phyloP scores from a whole-genome alignment of 1,139 yeast species.

The Scheffersomyces insectosa region DNA sequence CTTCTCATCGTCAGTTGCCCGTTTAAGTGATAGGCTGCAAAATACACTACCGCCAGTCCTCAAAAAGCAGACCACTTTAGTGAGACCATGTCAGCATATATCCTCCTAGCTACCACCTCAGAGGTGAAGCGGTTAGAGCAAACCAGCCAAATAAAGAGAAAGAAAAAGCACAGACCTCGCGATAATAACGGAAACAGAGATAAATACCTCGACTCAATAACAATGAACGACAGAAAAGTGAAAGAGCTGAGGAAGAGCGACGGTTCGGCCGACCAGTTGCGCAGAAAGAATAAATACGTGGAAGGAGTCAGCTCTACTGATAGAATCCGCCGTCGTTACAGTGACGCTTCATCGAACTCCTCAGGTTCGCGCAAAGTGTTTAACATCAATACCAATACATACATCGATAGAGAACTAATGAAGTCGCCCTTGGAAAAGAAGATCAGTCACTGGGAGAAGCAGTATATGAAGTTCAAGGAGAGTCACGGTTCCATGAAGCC shows the following conservation, averaged over 20 bases:
- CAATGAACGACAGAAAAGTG: not conserved
- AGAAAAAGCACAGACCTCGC: not conserved
- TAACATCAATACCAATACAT: slow-evolving; percentile 14
- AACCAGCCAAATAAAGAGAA: not conserved
- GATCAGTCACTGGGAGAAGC: slow-evolving; percentile 17
- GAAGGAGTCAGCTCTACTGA: not conserved
- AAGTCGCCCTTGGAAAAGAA: slow-evolving; percentile 16
- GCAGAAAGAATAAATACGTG: no score
- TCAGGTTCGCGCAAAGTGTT: slow-evolving; percentile 12
- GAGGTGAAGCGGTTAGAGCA: not conserved
- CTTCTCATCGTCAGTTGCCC: no score
- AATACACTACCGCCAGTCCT: no score
- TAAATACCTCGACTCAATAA: not conserved
- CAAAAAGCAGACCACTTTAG: no score
- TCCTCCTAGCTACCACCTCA: not conserved
- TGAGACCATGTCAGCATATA: not conserved
- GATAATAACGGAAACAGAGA: not conserved
- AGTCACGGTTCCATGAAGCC: slow-evolving; percentile 15
- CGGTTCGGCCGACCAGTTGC: no score
- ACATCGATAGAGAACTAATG: slow-evolving; percentile 9
- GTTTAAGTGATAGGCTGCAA: no score
- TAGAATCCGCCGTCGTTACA: not conserved
- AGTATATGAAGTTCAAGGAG: slow-evolving; percentile 9
- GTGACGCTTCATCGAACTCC: not conserved
- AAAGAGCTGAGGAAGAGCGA: no score